phyloP scores from a whole-genome alignment of 2,329 filamentous ascomycete species.

The Penicillium sp. region DNA sequence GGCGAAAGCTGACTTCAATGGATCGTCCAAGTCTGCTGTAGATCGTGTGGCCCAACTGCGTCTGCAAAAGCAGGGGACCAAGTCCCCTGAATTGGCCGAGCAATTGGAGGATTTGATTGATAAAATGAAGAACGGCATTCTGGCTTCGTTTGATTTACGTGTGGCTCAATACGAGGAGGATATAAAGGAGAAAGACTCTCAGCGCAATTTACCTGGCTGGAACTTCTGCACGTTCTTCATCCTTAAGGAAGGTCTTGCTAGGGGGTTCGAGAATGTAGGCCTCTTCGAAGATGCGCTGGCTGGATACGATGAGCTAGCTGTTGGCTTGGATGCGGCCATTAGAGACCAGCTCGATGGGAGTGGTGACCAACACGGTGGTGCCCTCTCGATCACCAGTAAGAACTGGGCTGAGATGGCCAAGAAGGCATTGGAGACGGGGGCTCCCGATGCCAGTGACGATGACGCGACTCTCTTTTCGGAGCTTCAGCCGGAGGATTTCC shows the following conservation, averaged over 20 bases:
- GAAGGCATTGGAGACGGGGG: slow-evolving; percentile 46
- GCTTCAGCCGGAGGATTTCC: slow-evolving; percentile 35
- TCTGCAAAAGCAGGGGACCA: slow-evolving; percentile 57
- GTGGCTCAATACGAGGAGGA: slow-evolving; percentile 96
- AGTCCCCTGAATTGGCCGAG: slow-evolving; percentile 74
- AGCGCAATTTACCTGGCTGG: slow-evolving; percentile 86
- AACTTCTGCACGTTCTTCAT: slow-evolving; percentile 99
- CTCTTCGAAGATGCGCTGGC: slow-evolving; percentile 92
- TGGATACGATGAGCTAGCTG: slow-evolving; percentile 89
- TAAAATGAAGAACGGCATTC: slow-evolving; percentile 82
- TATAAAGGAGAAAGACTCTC: slow-evolving; percentile 87
- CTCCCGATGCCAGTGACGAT: slow-evolving; percentile 28
- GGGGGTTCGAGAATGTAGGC: slow-evolving; percentile 93
- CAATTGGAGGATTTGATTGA: slow-evolving; percentile 80
- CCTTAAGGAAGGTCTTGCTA: slow-evolving; percentile 87
- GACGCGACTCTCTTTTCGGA: slow-evolving; percentile 29
- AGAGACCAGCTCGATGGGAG: slow-evolving; percentile 66
- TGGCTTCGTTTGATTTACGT: slow-evolving; percentile 83
- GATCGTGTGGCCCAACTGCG: slow-evolving; percentile 85
- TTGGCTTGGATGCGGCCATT: slow-evolving; percentile 79
- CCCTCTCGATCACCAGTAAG: slow-evolving; percentile 69
- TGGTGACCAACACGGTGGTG: slow-evolving; percentile 65
- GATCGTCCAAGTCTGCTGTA: slow-evolving; percentile 65
- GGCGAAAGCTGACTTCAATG: slow-evolving; percentile 84
- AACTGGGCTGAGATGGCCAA: slow-evolving; percentile 64